Base-by-base conservation (phyloP, 2,329 filamentous ascomycete genomes). In the Arthrobotrys sphaeroides region DNA sequence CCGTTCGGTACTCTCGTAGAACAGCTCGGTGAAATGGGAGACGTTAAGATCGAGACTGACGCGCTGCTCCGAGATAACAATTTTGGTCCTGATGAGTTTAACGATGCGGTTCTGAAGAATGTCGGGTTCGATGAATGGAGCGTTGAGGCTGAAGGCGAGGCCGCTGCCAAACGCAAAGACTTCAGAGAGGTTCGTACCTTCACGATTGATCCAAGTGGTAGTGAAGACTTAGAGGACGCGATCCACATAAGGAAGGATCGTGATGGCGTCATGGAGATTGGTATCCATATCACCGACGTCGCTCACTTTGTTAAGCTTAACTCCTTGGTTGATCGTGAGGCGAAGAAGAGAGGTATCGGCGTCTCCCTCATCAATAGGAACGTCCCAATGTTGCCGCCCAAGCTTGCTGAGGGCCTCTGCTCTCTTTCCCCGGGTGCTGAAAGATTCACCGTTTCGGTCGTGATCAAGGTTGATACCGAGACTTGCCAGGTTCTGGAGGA, bases 21-120 rank as follows among this genome's bases (percentile, higher is more conserved):
- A 84, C 93, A 97, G 84, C 90, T 99, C 64, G 95, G 95, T 77
- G 92, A 93, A 82, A 98, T 98, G 92, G 95, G 95, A 78, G 93
- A 99, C 82, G 87, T 97, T 79, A 97, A 94, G 85, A 94, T 99
- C 70, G 95, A 99, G 84, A 99, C 95, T 1, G 95, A 99, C 84
- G 95, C 95, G 70, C 88, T 99, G 69, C 88, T 99, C 60, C 91
- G 95, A 77, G 95, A 99, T 85, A 99, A 99, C 87, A 99, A 99
- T 85, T 99, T 99, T 81, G 91, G 92, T 12, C 94, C 94, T 0
- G 95, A 99, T 81, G 95, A 98, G 78, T 99, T 99, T 83, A 96
- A 94, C 3, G 95, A 99, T 80, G 94, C 95, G 67, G 95, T 99
- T 55, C 85, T 96, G 78, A 93, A 94, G 82, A 98, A 92, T 81